Conservation (phyloP, 352 stramenopile genomes). For the Phytophthora europaea region DNA sequence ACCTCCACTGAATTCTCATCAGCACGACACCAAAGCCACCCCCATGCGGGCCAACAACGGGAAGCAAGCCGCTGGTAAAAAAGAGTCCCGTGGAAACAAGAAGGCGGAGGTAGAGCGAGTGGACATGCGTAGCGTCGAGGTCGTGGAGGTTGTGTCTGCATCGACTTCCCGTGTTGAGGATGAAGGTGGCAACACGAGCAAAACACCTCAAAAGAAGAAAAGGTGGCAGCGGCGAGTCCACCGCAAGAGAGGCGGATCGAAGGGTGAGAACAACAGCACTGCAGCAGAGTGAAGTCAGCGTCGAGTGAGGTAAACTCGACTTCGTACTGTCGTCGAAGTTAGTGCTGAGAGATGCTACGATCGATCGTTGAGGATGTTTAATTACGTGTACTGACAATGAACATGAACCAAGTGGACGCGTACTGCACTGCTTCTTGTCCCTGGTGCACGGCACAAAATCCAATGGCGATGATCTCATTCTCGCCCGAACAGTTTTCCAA, state of each 20-base stretch:
- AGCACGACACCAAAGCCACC: slow-evolving; percentile 8
- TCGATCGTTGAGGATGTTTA: slow-evolving; percentile 8
- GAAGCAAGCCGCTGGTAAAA: slow-evolving; percentile 12
- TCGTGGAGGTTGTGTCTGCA: slow-evolving; percentile 8
- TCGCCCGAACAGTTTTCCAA: too few relatives aligned
- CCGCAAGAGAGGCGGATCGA: slow-evolving; percentile 25
- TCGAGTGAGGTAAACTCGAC: neutral
- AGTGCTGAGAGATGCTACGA: neutral
- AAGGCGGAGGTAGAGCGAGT: slow-evolving; percentile 10
- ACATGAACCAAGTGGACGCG: slow-evolving; percentile 13
- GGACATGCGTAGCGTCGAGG: slow-evolving; percentile 16
- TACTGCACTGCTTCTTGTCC: too few relatives aligned
- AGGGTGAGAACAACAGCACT: slow-evolving; percentile 22
- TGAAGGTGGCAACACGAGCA: slow-evolving; percentile 20
- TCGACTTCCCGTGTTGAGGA: slow-evolving; percentile 7
- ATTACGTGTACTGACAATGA: slow-evolving; percentile 20
- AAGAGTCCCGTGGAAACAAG: slow-evolving; percentile 16
- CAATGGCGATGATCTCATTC: too few relatives aligned
- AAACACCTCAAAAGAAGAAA: slow-evolving; percentile 37
- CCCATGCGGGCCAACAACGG: slow-evolving; percentile 13
- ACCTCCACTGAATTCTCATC: neutral
- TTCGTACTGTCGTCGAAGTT: neutral
- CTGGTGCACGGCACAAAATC: neutral
- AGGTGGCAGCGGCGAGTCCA: slow-evolving; percentile 28
- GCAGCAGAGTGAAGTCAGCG: slow-evolving; percentile 6